A percentile compares a stretch with the other conserved stretches of the same genome.
Conservation (phyloP, 2,329 filamentous ascomycete species). For the Fusarium annulatum region DNA sequence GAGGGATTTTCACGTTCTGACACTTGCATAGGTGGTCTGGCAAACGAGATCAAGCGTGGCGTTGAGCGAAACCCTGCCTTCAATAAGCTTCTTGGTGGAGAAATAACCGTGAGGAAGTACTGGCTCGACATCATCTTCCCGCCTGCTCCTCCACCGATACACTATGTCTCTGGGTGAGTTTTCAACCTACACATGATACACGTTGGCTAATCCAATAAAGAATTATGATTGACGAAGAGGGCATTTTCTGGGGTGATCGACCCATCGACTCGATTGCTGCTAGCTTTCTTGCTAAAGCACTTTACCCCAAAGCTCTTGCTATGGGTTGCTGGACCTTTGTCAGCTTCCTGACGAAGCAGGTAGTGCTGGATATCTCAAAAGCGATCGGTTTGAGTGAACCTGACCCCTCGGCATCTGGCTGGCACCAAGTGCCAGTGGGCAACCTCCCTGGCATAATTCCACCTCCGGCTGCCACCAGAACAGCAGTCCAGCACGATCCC, state of each 20-base stretch:
- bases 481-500: slow-evolving; percentile 39
- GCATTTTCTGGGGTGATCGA: slow-evolving; percentile 59
- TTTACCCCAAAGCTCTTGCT: slow-evolving; percentile 66
- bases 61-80: slow-evolving; percentile 56
- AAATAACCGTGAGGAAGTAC: slow-evolving; percentile 59
- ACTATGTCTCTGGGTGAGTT: slow-evolving; percentile 68
- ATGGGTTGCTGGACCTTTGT: slow-evolving; percentile 64
- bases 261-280: slow-evolving; percentile 61
- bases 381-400: slow-evolving; percentile 57
- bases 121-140: slow-evolving; percentile 74
- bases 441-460: slow-evolving; percentile 36
- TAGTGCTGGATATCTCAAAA: slow-evolving; percentile 56
- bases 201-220: slow-evolving; percentile 50
- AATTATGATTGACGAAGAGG: slow-evolving; percentile 61
- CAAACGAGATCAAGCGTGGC: slow-evolving; percentile 49
- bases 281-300: slow-evolving; percentile 57
- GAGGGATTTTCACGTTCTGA: slow-evolving; percentile 25
- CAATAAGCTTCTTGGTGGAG: slow-evolving; percentile 59
- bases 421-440: slow-evolving; percentile 47
- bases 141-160: slow-evolving; percentile 66
- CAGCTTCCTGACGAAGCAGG: slow-evolving; percentile 59
- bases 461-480: slow-evolving; percentile 38
- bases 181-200: background rate
- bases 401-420: slow-evolving; percentile 44
- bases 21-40: slow-evolving; percentile 44